Evolutionary conservation across 2,329 filamentous ascomycete species (phyloP).

Genomic region (Trichoderma harzianum): DNA sequence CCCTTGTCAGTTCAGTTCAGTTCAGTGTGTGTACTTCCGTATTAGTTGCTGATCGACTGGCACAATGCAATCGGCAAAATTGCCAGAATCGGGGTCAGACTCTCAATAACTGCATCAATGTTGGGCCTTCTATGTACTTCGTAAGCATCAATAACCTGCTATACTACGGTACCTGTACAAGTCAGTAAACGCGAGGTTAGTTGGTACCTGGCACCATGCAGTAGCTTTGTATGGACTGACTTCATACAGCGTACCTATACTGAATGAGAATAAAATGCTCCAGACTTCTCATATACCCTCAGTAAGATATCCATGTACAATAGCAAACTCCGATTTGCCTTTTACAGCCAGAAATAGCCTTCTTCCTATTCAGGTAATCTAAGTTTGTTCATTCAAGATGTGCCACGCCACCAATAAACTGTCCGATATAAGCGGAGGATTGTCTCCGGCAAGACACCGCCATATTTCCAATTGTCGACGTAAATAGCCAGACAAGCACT

Average conservation of each 20-base stretch:
- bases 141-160: neutral
- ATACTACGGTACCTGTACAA: too few species aligned
- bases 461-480: neutral
- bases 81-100: neutral
- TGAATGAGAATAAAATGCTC: neutral
- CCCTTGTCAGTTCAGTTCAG: neutral
- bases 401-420: neutral
- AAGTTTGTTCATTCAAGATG: neutral
- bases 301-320: neutral
- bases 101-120: neutral
- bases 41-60: neutral
- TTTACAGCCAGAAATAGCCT: neutral
- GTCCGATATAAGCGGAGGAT: neutral
- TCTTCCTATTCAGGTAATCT: neutral
- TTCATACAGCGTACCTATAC: too few species aligned
- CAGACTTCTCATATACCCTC: neutral
- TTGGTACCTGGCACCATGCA: neutral
- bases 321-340: neutral
- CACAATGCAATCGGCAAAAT: neutral
- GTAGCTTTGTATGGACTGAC: neutral
- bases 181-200: neutral
- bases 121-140: neutral
- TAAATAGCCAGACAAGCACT: neutral
- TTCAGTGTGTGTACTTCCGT: neutral
- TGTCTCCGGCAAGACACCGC: neutral